Base-by-base conservation (phyloP, 208 protist species). In the Herpetomonas tarakana region DNA sequence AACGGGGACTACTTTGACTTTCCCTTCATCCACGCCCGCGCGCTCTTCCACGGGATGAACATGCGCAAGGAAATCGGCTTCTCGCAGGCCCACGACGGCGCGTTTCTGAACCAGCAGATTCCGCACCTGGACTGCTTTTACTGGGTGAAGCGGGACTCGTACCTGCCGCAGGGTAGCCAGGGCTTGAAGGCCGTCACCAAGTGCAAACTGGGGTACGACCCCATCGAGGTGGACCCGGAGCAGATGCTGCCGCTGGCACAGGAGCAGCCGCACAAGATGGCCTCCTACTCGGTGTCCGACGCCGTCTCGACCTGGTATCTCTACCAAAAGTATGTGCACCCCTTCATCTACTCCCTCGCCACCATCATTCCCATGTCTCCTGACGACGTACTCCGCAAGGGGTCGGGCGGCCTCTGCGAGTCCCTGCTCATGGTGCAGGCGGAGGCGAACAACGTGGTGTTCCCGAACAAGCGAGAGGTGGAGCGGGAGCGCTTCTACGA, bases 1-100 rank as follows among this genome's bases (percentile, higher is more conserved):
- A 99, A 99, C 93, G 99, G 99, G 29, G 99, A 99, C 76, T 98
- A 93, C 65, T 99, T 99, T 86, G 99, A 99, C 87, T 99, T 95
- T 72, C 98, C 98, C 3, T 99, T 99, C 76, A 92, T 99, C 54
- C 97, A 99, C 38, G 77, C 82, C 4, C 79, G 98, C 19, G 78
- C 97, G 4, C 62, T 83, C 14, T 81, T 85, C 59, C 77, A 93
- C 57, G 70, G 85, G 22, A 83, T 97, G 83, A 88, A 87, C 72
- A 85, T 97, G 86, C 73, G 84, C 38, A 74, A 76, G 12, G 88
- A 97, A 60, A 88, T 97, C 56, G 92, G 92, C 47, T 97, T 96
- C 55, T 63, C 78, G 14, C 88, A 90, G 54, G 62, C 62, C 35
- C 69, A 70, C 11, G 84, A 97, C 19, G 96, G 91, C 11, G 97